These are phyloP conservation scores for Helicosporidium sp. DNA, from an alignment of 139 green algal species.

Conservation along the genomic window DNA sequence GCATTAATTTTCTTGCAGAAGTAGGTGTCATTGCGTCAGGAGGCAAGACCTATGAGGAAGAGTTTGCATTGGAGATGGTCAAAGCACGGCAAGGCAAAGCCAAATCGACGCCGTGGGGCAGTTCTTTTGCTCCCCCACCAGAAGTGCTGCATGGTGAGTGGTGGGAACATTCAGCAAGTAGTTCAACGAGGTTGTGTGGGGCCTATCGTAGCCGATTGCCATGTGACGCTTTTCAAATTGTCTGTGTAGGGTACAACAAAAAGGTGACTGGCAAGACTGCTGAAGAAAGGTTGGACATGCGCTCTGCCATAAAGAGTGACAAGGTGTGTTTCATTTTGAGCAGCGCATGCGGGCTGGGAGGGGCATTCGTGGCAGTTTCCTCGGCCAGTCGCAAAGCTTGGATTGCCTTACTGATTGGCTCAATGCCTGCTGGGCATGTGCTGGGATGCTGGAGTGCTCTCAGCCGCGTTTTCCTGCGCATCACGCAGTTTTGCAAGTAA, in stretches of 20 bases:
- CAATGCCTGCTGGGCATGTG: not conserved
- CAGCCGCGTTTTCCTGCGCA: too few relatives aligned
- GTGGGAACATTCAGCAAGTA: too few relatives aligned
- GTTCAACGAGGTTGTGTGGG: not conserved
- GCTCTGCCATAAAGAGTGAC: conserved; percentile 27
- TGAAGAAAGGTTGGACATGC: conserved; percentile 33
- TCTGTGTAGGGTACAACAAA: conserved; percentile 23
- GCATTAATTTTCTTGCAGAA: not conserved
- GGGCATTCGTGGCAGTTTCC: too few relatives aligned
- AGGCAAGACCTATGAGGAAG: conserved; percentile 32
- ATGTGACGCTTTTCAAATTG: not conserved
- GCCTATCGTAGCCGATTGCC: not conserved
- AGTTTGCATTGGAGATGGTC: conserved; percentile 32
- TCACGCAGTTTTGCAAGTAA: conserved; percentile 23
- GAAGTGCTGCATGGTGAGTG: conserved; percentile 30
- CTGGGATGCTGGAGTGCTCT: too few relatives aligned
- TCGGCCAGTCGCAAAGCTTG: not conserved
- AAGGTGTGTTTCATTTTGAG: conserved; percentile 11
- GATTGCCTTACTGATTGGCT: not conserved
- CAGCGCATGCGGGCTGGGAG: too few relatives aligned
- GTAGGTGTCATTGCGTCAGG: not conserved
- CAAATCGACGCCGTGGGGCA: conserved; percentile 31
- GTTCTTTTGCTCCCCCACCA: conserved; percentile 4
- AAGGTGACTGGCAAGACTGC: conserved; percentile 33
- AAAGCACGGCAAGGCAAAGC: conserved; percentile 21